A percentile compares a stretch with the other conserved stretches of the same genome.
These are phyloP conservation scores for Pelargonium fulgidum DNA, from an alignment of 441 rosid species.

Conservation along the genomic window DNA sequence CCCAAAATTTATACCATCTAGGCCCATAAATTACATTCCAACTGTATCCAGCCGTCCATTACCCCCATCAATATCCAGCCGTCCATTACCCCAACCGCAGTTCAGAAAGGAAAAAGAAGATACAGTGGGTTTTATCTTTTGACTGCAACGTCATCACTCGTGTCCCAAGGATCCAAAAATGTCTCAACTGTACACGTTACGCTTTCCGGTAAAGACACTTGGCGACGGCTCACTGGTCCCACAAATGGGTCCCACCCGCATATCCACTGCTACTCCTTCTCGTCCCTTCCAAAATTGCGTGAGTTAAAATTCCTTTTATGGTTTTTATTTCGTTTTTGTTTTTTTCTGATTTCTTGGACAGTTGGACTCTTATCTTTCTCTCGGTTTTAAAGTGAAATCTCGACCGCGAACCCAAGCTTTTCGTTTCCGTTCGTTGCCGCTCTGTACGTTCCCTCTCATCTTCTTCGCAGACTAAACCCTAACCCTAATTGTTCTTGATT, in stretches of 20 bases:
- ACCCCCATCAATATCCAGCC: no score
- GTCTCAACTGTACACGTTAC: no score
- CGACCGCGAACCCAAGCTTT: background rate
- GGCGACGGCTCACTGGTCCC: background rate
- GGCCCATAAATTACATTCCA: no score
- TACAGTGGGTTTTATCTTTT: no score
- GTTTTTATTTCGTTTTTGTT: background rate
- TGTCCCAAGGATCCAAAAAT: no score
- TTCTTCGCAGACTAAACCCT: background rate
- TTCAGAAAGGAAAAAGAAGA: no score
- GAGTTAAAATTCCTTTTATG: background rate
- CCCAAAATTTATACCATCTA: no score
- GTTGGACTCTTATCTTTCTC: background rate
- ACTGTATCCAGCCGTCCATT: no score
- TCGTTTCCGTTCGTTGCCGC: background rate
- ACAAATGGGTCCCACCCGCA: constrained; percentile 1
- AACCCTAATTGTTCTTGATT: background rate
- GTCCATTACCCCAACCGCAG: no score
- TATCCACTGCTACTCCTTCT: constrained; percentile 3
- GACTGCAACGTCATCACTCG: no score
- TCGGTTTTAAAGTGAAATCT: background rate
- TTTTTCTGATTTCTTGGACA: background rate
- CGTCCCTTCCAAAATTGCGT: constrained; percentile 1
- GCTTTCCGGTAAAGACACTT: background rate
- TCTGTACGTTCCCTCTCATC: background rate